Percentiles rank a stretch among this genome's conserved stretches.
Conservation (phyloP, 257 asterid species). For the Solanum infundibuliforme region DNA sequence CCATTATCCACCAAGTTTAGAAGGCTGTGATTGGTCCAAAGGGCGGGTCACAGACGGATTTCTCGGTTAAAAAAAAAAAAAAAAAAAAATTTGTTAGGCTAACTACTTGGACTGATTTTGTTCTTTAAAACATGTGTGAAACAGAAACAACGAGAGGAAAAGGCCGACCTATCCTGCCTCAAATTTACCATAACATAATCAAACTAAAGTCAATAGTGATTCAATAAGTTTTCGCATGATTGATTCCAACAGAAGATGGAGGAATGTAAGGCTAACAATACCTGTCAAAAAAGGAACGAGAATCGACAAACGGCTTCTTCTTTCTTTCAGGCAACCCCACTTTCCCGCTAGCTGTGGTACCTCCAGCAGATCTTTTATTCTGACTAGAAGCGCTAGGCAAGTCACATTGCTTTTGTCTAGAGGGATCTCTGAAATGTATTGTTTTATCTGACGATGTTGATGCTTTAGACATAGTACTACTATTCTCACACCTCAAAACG, state of each 20-base stretch:
- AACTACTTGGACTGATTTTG: not conserved
- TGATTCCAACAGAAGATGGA: not conserved
- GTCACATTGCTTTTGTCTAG: slow-evolving; percentile 16
- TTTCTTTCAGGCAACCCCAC: slow-evolving; percentile 31
- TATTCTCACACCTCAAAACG: slow-evolving; percentile 19
- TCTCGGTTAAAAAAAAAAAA: too few species aligned
- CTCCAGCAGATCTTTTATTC: slow-evolving; percentile 14
- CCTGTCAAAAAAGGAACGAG: slow-evolving; percentile 59
- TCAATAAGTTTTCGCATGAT: not conserved
- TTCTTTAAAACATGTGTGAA: not conserved
- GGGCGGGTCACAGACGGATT: too few species aligned
- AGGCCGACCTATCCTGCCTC: not conserved
- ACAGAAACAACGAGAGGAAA: not conserved
- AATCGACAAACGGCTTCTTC: slow-evolving; percentile 38
- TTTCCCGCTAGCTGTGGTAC: slow-evolving; percentile 19
- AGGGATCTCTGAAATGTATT: slow-evolving; percentile 12
- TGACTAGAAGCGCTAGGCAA: slow-evolving; percentile 15
- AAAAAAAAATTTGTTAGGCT: not conserved
- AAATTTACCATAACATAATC: not conserved
- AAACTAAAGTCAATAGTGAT: not conserved
- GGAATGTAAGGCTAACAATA: slow-evolving; percentile 16
- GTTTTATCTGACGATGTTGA: slow-evolving; percentile 26
- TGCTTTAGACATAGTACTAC: slow-evolving; percentile 19
- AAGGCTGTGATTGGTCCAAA: too few species aligned
- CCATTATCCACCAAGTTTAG: too few species aligned